These are phyloP conservation scores for Aureobasidium sp. DNA, from an alignment of 2,329 filamentous ascomycete species.

Conservation along the genomic window DNA sequence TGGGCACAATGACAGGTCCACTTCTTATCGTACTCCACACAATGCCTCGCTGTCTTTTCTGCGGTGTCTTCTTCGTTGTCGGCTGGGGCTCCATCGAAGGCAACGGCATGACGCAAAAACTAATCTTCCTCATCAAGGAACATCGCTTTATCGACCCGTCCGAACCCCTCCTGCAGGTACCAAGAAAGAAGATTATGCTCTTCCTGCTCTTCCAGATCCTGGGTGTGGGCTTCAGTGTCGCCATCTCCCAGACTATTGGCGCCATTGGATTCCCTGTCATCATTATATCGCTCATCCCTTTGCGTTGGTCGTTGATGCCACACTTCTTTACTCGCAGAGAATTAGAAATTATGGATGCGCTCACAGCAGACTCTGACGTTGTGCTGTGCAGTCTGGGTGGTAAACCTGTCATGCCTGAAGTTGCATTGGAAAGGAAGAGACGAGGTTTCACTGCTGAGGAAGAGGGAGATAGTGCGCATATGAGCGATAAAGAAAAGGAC, in stretches of 20 bases:
- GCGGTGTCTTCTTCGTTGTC: constrained; percentile 53
- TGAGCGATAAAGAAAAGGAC: constrained; percentile 36
- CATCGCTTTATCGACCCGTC: constrained; percentile 40
- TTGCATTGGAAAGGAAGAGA: constrained; percentile 22
- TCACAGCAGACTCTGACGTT: constrained; percentile 48
- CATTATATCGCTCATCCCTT: constrained; percentile 49
- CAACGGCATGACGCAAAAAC: constrained; percentile 48
- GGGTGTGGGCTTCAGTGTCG: constrained; percentile 48
- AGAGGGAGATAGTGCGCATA: constrained; percentile 26
- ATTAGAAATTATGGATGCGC: constrained; percentile 44
- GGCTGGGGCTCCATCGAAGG: constrained; percentile 46
- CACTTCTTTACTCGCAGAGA: constrained; percentile 44
- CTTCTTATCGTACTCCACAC: constrained; percentile 47
- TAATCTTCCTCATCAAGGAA: constrained; percentile 44
- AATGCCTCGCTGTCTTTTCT: constrained; percentile 49
- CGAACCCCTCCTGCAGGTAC: constrained; percentile 41
- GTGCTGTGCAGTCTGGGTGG: constrained; percentile 49
- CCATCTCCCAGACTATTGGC: constrained; percentile 53
- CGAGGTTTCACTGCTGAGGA: constrained; percentile 20
- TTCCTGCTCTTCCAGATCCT: constrained; percentile 47
- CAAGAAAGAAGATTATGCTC: constrained; percentile 39
- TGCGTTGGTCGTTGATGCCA: constrained; percentile 45
- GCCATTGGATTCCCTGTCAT: constrained; percentile 54
- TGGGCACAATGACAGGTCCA: constrained; percentile 52
- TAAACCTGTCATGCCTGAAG: constrained; percentile 35